A percentile compares a stretch with the other conserved stretches of the same genome.
phyloP scores from a whole-genome alignment of 129 eudicot genomes.

The Kitagawia praeruptora region DNA sequence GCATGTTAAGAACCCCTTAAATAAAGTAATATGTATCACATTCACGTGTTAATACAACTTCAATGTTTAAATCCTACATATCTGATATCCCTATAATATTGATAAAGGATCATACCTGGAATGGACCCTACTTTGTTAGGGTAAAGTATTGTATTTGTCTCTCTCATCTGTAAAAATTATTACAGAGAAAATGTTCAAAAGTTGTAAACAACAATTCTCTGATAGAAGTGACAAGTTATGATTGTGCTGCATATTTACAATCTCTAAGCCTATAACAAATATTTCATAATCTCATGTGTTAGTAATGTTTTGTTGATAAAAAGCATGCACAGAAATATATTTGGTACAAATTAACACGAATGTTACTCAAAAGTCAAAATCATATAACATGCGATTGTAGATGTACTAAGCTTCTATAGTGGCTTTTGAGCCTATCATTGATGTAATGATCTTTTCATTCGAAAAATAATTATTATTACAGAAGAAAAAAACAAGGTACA shows the following conservation, averaged over 20 bases:
- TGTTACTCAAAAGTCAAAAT: not conserved
- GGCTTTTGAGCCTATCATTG: no score
- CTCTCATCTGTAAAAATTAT: conserved; percentile 49
- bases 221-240: not conserved
- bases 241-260: not conserved
- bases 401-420: no score
- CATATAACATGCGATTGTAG: not conserved
- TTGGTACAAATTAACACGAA: not conserved
- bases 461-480: no score
- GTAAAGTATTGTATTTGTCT: conserved; percentile 19
- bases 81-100: not conserved
- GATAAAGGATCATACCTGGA: conserved; percentile 50
- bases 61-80: not conserved
- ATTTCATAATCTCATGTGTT: not conserved
- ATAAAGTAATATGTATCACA: no score
- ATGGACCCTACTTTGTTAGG: conserved; percentile 52
- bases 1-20: not conserved
- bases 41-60: not conserved
- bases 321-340: not conserved
- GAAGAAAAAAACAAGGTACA: no score
- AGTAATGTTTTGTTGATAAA: not conserved
- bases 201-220: not conserved
- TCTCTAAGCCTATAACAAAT: not conserved
- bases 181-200: not conserved
- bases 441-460: no score